Base-by-base conservation (phyloP, 2,329 filamentous ascomycete species). In the Simplicillium aogashimaense region DNA sequence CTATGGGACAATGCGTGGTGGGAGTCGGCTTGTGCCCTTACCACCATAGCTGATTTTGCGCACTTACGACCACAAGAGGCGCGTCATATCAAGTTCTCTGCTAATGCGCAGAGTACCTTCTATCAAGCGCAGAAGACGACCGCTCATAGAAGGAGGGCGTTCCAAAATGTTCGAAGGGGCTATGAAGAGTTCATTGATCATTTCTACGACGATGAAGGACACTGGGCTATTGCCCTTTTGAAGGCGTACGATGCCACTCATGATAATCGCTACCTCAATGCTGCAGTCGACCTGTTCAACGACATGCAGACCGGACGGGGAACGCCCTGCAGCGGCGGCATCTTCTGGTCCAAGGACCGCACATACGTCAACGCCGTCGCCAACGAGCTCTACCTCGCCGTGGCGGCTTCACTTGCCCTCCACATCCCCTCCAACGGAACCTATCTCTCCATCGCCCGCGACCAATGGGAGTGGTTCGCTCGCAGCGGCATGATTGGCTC, bases 1-100 rank as follows among this genome's bases (percentile, higher is more conserved):
- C 62, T 83, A 11, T 86, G 78, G 78, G 60, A 75, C 41, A 70
- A 71, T 0, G 69, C 72, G 7, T 87, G 83, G 83, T 87, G 83
- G 83, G 84, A 86, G 52, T 72, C 72, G 39, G 83, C 74, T 35
- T 86, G 85, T 52, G 69, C 70, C 42, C 61, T 86, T 43, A 83
- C 78, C 0, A 70, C 69, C 3, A 57, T 86, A 14, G 72, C 69
- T 39, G 76, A 85, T 52, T 72, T 70, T 52, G 59, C 65, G 4
- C 40, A 44, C 12, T 44, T 66, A 7, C 56, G 60, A 32, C 48
- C 53, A 1, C 43, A 49, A 7, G 53, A 56, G 20, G 60, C 61
- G 29, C 59, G 61, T 38, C 36, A 52, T 35, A 50, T 69, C 37
- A 60, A 62, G 44, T 50, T 74, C 17, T 54, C 57, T 10, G 56